Evolutionary conservation across 2,329 filamentous ascomycete species (phyloP).

Genomic region (Cordyceps pruinosa): DNA sequence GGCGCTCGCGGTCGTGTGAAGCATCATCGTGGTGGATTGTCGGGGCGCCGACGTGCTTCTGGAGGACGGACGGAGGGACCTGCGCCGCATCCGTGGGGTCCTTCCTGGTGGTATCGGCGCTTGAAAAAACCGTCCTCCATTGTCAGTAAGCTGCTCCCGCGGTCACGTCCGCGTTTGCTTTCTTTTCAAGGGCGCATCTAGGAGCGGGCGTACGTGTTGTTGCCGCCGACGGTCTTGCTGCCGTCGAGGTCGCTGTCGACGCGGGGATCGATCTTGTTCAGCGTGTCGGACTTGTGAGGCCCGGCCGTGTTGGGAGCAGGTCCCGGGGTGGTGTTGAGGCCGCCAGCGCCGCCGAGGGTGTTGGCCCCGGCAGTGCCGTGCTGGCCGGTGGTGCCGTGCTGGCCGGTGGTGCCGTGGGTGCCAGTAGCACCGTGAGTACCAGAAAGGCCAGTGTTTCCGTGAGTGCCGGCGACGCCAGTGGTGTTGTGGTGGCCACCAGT

Average conservation of each 20-base stretch:
- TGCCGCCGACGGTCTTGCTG: constrained; percentile 45
- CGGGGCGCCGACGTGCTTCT: constrained; percentile 40
- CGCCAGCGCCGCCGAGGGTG: neutral
- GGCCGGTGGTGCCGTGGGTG: constrained; percentile 15
- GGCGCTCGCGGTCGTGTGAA: constrained; percentile 35
- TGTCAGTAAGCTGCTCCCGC: neutral
- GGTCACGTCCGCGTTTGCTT: neutral
- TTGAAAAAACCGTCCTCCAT: neutral
- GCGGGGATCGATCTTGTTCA: constrained; percentile 50
- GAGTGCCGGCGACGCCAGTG: constrained; percentile 22
- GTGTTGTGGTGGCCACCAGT: constrained; percentile 14
- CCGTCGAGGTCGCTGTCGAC: constrained; percentile 51
- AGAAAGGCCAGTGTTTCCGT: constrained; percentile 11
- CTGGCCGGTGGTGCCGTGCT: constrained; percentile 17
- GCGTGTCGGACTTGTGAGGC: constrained; percentile 42
- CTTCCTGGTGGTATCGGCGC: neutral
- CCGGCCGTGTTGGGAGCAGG: constrained; percentile 30
- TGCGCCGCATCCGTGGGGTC: constrained; percentile 51
- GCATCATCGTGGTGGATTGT: constrained; percentile 38
- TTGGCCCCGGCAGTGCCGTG: constrained; percentile 33
- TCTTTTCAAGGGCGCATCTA: constrained; percentile 22
- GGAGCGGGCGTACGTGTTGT: constrained; percentile 39
- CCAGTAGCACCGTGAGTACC: constrained; percentile 18
- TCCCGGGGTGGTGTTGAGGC: constrained; percentile 23
- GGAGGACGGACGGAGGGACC: constrained; percentile 48